A percentile compares a stretch with the other conserved stretches of the same genome.
phyloP scores from a whole-genome alignment of 129 eudicot genomes.

The Deinandra increscens region DNA sequence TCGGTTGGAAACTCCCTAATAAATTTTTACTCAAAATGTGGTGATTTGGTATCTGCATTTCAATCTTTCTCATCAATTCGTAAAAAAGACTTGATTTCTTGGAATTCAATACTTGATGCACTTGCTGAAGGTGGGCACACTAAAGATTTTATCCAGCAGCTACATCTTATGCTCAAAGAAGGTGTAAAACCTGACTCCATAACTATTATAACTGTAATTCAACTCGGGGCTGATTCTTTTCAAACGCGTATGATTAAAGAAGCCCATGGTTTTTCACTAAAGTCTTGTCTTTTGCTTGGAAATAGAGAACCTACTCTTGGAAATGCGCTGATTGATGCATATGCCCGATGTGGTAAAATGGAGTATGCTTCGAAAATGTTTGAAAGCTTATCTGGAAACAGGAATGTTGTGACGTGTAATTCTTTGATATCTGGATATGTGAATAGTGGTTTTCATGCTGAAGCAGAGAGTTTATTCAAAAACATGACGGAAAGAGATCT shows the following conservation, averaged over 20 bases:
- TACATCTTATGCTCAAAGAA: slow-evolving; percentile 51
- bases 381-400: slow-evolving; percentile 40
- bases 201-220: slow-evolving; percentile 59
- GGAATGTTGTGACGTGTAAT: slow-evolving; percentile 60
- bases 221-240: slow-evolving; percentile 35
- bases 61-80: slow-evolving; percentile 39
- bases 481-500: slow-evolving; percentile 55
- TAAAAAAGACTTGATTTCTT: slow-evolving; percentile 69
- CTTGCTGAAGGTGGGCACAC: slow-evolving; percentile 40
- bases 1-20: slow-evolving; percentile 68
- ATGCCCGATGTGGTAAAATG: slow-evolving; percentile 67
- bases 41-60: slow-evolving; percentile 45
- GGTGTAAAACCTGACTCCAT: slow-evolving; percentile 68
- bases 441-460: slow-evolving; percentile 38
- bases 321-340: slow-evolving; percentile 73
- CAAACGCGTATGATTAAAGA: slow-evolving; percentile 55
- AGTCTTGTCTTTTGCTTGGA: slow-evolving; percentile 30
- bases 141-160: slow-evolving; percentile 35
- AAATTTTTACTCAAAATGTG: slow-evolving; percentile 66
- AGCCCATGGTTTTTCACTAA: slow-evolving; percentile 67
- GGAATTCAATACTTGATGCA: slow-evolving; percentile 81
- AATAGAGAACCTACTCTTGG: slow-evolving; percentile 52
- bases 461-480: slow-evolving; percentile 45
- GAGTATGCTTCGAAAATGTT: slow-evolving; percentile 59
- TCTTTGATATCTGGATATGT: slow-evolving; percentile 64